Conservation (phyloP, 140 eudicot species). For the Flaveria floridana region DNA sequence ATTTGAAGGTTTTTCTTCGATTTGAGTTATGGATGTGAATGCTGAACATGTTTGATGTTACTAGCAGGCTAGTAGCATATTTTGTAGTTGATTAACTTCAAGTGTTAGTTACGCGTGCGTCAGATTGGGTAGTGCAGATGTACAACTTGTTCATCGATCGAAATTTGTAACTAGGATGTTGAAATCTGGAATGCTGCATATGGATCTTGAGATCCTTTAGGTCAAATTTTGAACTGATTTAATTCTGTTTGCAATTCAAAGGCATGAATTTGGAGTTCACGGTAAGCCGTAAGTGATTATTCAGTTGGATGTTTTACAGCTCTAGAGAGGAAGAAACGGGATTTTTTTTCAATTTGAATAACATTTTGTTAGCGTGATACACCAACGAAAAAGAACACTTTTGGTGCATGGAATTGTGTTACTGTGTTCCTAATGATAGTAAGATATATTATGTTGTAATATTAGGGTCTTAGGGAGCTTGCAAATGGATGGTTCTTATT, state of each 20-base stretch:
- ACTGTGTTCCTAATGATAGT: background rate
- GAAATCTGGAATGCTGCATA: background rate
- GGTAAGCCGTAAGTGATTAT: background rate
- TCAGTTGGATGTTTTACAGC: background rate
- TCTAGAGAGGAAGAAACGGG: slow-evolving; percentile 1
- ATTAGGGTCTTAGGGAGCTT: slow-evolving; percentile 11
- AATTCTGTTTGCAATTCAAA: background rate
- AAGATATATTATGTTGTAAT: background rate
- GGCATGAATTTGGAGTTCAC: slow-evolving; percentile 3
- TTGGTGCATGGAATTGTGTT: background rate
- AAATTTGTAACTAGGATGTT: slow-evolving; percentile 7
- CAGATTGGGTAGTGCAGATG: background rate
- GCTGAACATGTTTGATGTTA: slow-evolving; percentile 8
- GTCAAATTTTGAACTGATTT: background rate
- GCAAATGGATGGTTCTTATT: slow-evolving; percentile 7
- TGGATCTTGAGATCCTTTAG: slow-evolving; percentile 20
- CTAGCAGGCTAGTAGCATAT: background rate
- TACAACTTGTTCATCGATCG: background rate
- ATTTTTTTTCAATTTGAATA: background rate
- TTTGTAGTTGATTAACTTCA: background rate
- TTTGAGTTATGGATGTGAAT: slow-evolving; percentile 14
- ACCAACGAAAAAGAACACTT: no score
- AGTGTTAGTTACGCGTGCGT: background rate
- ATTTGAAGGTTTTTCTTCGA: slow-evolving; percentile 21
- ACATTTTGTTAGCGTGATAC: background rate